Percentiles rank a stretch among this genome's conserved stretches.
Evolutionary conservation across 495 filamentous ascomycete genomes (phyloP).

Genomic region (Neurospora tetrasperma): DNA sequence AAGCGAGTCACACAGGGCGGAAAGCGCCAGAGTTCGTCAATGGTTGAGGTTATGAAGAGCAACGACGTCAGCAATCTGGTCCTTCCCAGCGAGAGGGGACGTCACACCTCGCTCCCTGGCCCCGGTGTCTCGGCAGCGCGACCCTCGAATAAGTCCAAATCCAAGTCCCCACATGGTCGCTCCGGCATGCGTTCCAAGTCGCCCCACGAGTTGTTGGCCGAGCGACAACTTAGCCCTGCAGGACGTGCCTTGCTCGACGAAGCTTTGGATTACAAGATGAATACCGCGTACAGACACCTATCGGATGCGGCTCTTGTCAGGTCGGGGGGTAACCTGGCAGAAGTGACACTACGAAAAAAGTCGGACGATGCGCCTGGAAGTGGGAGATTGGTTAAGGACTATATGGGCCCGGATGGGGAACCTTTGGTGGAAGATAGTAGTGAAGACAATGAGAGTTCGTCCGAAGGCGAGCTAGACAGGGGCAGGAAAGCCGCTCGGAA

Average conservation of each 20-base stretch:
- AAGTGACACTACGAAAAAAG: constrained; percentile 38
- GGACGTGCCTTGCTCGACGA: constrained; percentile 37
- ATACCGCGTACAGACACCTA: constrained; percentile 49
- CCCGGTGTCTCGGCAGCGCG: constrained; percentile 24
- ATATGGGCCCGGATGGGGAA: constrained; percentile 51
- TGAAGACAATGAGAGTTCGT: constrained; percentile 41
- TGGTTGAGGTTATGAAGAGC: constrained; percentile 40
- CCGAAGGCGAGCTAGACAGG: constrained; percentile 40
- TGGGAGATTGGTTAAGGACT: constrained; percentile 64
- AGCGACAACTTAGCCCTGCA: constrained; percentile 27
- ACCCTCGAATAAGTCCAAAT: constrained; percentile 50
- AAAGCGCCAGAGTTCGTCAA: constrained; percentile 29
- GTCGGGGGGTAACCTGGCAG: constrained; percentile 44
- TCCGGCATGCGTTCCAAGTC: constrained; percentile 50
- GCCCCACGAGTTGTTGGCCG: constrained; percentile 36
- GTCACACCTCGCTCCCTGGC: constrained; percentile 38
- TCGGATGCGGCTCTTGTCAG: constrained; percentile 54
- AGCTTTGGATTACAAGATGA: constrained; percentile 45
- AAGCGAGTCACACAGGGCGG: constrained; percentile 35
- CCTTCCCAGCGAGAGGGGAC: constrained; percentile 33
- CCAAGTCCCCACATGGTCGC: constrained; percentile 48
- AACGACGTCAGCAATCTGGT: constrained; percentile 32
- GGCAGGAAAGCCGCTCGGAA: constrained; percentile 37
- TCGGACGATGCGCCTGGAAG: constrained; percentile 33
- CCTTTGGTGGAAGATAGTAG: constrained; percentile 43